Percentiles rank a stretch among this genome's conserved stretches.
Evolutionary conservation across 352 stramenopile genomes (phyloP).

Genomic region (Vaucheria bursata): DNA sequence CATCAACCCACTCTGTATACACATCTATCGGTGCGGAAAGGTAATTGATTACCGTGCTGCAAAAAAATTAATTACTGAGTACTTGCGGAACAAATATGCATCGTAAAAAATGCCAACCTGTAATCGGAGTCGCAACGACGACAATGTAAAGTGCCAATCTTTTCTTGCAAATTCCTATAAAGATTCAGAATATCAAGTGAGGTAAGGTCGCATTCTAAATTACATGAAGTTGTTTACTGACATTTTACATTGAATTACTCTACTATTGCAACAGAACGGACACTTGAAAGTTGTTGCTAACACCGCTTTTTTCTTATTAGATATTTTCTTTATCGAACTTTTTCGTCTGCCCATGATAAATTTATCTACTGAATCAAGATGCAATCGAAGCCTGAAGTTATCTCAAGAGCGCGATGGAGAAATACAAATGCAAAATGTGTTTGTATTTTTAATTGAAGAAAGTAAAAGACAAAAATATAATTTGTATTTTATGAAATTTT

Average conservation of each 20-base stretch:
- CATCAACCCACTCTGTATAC: neutral
- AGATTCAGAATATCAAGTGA: too few relatives aligned
- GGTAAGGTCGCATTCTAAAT: too few relatives aligned
- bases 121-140: slow-evolving; percentile 3
- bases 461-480: too few relatives aligned
- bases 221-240: too few relatives aligned
- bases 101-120: neutral
- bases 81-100: neutral
- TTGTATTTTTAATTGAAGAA: too few relatives aligned
- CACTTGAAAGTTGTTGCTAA: neutral
- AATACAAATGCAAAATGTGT: too few relatives aligned
- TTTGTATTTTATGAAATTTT: too few relatives aligned
- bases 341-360: slow-evolving; percentile 9
- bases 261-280: slow-evolving; percentile 1
- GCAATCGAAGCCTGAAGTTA: too few relatives aligned
- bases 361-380: too few relatives aligned
- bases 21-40: neutral
- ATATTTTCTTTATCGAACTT: slow-evolving; percentile 1
- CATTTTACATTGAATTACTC: neutral
- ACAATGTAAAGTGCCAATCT: neutral
- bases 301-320: neutral
- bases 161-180: slow-evolving; percentile 4
- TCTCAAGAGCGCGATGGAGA: too few relatives aligned
- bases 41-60: neutral
- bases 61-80: neutral